Evolutionary conservation across 108 stramenopile genomes (phyloP).

Genomic region (Schizochytrium sp.): DNA sequence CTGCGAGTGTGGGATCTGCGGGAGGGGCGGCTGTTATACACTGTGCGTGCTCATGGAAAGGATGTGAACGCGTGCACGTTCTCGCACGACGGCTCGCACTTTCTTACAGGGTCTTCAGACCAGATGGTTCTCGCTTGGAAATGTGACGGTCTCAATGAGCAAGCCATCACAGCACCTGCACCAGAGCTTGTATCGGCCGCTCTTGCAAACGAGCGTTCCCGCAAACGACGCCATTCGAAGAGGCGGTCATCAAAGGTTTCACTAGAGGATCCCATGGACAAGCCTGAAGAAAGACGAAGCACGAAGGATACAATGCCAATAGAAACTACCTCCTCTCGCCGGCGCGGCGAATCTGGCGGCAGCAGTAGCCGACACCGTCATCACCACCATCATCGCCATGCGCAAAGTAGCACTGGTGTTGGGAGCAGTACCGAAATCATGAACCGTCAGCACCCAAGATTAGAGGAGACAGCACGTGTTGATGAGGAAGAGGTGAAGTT

Average conservation of each 20-base stretch:
- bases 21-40: conserved; percentile 79
- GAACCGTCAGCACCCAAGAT: no score
- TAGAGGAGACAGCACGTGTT: background rate
- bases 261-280: no score
- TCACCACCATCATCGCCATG: background rate
- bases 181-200: background rate
- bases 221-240: conserved; percentile 28
- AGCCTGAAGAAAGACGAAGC: no score
- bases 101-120: conserved; percentile 75
- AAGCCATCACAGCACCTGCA: background rate
- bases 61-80: conserved; percentile 65
- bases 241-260: no score
- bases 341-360: no score
- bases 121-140: conserved; percentile 76
- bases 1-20: conserved; percentile 79
- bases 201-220: conserved; percentile 1
- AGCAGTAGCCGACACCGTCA: background rate
- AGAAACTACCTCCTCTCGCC: no score
- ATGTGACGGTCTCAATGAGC: conserved; percentile 41
- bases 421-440: background rate
- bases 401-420: background rate
- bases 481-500: background rate
- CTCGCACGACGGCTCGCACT: conserved; percentile 64
- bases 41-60: conserved; percentile 76
- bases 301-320: no score